phyloP scores from a whole-genome alignment of 2,329 filamentous ascomycete species.

The Neonectria punicea region DNA sequence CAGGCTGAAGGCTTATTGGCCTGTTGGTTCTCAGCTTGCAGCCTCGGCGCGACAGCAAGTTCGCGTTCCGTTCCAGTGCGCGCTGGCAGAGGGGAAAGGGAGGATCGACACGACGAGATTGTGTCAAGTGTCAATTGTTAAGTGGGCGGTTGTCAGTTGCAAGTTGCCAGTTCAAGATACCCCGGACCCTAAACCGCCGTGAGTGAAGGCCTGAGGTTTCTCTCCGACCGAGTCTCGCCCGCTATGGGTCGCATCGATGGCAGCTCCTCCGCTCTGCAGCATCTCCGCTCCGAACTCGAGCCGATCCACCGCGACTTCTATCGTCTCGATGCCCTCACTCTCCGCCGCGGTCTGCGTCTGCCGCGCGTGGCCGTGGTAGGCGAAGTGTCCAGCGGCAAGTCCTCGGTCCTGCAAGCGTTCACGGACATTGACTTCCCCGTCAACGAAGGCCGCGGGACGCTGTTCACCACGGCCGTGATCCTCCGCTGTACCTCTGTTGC shows the following conservation, averaged over 20 bases:
- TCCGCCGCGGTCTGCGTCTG: slow-evolving; percentile 8
- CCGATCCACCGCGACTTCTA: slow-evolving; percentile 15
- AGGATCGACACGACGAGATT: not conserved
- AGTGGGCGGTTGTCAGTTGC: not conserved
- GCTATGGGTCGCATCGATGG: slow-evolving; percentile 8
- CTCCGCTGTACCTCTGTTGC: not conserved
- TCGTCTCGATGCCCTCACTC: slow-evolving; percentile 9
- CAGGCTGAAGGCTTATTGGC: not conserved
- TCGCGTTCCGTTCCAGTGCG: not conserved
- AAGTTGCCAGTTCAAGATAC: not conserved
- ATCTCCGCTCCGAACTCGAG: slow-evolving; percentile 14
- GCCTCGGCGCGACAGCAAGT: not conserved
- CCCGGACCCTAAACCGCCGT: not conserved
- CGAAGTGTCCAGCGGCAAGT: slow-evolving; percentile 11
- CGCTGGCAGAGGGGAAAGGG: not conserved
- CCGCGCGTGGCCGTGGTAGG: slow-evolving; percentile 8
- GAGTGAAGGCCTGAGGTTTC: not conserved
- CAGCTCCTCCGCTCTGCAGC: slow-evolving; percentile 3
- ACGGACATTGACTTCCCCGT: slow-evolving; percentile 8
- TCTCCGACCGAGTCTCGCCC: not conserved
- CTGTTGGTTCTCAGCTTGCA: slow-evolving; percentile 1
- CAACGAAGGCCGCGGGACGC: slow-evolving; percentile 1
- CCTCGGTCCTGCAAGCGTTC: slow-evolving; percentile 10
- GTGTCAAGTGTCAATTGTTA: not conserved
- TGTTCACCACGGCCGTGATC: slow-evolving; percentile 12